Evolutionary conservation across 352 stramenopile species (phyloP).

Genomic region (Pseudoperonospora humuli): DNA sequence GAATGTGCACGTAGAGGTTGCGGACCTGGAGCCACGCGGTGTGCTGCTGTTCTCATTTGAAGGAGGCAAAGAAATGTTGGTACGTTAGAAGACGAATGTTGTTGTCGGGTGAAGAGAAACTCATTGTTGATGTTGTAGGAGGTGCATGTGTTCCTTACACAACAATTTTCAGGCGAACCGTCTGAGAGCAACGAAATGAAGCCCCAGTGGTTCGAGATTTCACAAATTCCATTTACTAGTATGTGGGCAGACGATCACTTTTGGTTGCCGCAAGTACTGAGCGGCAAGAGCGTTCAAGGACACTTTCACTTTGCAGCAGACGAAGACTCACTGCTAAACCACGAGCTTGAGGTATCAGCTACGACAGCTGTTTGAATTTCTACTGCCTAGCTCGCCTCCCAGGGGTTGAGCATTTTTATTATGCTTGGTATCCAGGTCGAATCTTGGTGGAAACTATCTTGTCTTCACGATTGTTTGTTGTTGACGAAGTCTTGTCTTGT

Average conservation of each 20-base stretch:
- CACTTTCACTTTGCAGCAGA: conserved; percentile 68
- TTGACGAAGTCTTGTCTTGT: too few relatives aligned
- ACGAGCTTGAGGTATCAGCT: conserved; percentile 27
- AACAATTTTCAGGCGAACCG: conserved; percentile 51
- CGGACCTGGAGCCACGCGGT: conserved; percentile 27
- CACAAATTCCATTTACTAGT: conserved; percentile 57
- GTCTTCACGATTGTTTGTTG: too few relatives aligned
- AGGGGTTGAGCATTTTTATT: too few relatives aligned
- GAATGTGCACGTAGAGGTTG: conserved; percentile 35
- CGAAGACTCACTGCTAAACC: conserved; percentile 55
- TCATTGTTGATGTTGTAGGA: conserved; percentile 26
- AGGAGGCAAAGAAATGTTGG: conserved; percentile 45
- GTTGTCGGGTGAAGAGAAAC: background rate
- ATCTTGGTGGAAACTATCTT: too few relatives aligned
- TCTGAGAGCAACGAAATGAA: conserved; percentile 87
- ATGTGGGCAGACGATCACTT: conserved; percentile 86
- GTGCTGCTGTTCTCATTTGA: conserved; percentile 65
- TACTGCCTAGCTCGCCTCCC: too few relatives aligned
- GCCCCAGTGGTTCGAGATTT: conserved; percentile 65
- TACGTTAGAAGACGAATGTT: conserved; percentile 9
- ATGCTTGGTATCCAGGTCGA: too few relatives aligned
- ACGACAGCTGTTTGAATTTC: too few relatives aligned
- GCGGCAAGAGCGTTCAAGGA: conserved; percentile 52
- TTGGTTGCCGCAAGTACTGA: conserved; percentile 76
- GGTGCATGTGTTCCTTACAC: conserved; percentile 78